Evolutionary conservation across 148 eudicot genomes (phyloP).

Genomic region (Drosera capensis): DNA sequence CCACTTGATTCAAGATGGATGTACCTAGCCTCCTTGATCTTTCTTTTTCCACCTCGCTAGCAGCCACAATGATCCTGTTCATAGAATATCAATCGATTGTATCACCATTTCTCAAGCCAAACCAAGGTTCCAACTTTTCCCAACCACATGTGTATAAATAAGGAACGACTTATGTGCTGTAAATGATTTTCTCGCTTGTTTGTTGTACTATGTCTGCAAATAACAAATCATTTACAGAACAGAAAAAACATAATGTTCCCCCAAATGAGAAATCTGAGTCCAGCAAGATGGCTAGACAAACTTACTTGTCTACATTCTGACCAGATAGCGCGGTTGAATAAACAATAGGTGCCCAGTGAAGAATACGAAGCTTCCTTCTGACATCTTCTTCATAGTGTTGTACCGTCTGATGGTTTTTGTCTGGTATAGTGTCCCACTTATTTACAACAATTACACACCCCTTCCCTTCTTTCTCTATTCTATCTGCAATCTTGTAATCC

Average conservation of each 20-base stretch:
- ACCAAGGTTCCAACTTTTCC: no score
- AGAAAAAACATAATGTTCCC: background rate
- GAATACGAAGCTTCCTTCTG: constrained; percentile 68
- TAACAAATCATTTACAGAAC: background rate
- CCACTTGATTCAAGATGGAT: constrained; percentile 78
- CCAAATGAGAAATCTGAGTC: background rate
- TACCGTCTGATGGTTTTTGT: constrained; percentile 79
- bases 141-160: no score
- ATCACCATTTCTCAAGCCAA: background rate
- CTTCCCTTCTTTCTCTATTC: constrained; percentile 92
- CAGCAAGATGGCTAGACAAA: no score
- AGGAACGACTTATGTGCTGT: no score
- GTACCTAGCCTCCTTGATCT: constrained; percentile 81
- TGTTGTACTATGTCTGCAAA: no score
- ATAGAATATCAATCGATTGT: background rate
- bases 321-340: constrained; percentile 91
- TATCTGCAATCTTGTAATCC: constrained; percentile 95
- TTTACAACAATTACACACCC: constrained; percentile 95
- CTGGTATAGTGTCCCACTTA: constrained; percentile 98
- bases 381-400: constrained; percentile 81
- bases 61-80: constrained; percentile 74
- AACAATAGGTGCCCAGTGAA: constrained; percentile 96
- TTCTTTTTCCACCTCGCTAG: constrained; percentile 76
- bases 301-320: constrained; percentile 82
- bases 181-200: no score